Conservation (phyloP, 2,329 filamentous ascomycete species). For the Cadophora gregata region DNA sequence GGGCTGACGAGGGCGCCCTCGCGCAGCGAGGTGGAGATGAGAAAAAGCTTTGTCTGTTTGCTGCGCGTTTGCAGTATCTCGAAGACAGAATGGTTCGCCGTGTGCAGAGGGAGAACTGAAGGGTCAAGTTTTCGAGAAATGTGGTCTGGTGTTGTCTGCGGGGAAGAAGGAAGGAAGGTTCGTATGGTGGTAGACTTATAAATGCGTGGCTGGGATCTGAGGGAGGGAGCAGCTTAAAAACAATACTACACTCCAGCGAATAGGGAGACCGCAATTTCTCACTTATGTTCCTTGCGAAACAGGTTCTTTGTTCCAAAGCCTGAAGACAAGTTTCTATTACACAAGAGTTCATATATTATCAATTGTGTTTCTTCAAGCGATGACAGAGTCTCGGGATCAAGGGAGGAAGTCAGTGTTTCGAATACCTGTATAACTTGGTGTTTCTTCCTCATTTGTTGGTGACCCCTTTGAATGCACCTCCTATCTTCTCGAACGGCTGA, state of each 20-base stretch:
- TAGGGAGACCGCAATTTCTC: slow-evolving; percentile 23
- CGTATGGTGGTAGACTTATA: slow-evolving; percentile 11
- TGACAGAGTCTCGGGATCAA: neutral
- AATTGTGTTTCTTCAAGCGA: neutral
- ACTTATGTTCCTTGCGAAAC: slow-evolving; percentile 16
- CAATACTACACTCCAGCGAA: slow-evolving; percentile 19
- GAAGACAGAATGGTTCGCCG: neutral
- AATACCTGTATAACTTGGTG: neutral
- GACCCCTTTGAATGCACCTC: neutral
- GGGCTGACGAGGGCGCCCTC: neutral
- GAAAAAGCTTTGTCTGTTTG: neutral
- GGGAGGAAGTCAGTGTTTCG: neutral
- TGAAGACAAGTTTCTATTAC: neutral
- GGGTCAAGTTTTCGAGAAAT: neutral
- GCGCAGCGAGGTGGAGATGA: slow-evolving; percentile 1
- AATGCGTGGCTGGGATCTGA: slow-evolving; percentile 20
- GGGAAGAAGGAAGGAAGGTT: slow-evolving; percentile 15
- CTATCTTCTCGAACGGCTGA: slow-evolving; percentile 11
- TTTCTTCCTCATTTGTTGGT: neutral
- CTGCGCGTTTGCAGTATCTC: neutral
- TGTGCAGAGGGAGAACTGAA: slow-evolving; percentile 3
- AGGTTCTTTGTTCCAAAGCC: slow-evolving; percentile 6
- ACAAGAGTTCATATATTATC: neutral
- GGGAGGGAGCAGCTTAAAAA: slow-evolving; percentile 15
- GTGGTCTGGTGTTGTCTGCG: slow-evolving; percentile 15